phyloP scores from a whole-genome alignment of 2,329 filamentous ascomycete species.

The Nannizziopsis arthrosporioides region DNA sequence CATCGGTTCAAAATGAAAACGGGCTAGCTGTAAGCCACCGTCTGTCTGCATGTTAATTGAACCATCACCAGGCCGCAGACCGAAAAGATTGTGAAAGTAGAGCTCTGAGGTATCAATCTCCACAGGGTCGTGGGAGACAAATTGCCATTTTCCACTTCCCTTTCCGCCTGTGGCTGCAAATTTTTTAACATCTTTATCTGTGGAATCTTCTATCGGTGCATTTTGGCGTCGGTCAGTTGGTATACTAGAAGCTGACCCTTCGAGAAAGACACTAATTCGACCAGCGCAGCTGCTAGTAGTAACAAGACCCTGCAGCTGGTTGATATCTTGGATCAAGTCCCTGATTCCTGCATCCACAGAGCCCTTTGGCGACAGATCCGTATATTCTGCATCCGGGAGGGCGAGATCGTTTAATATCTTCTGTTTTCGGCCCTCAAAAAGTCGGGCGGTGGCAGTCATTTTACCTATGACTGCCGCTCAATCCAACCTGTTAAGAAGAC shows the following conservation, averaged over 20 bases:
- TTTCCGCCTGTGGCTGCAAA: slow-evolving; percentile 65
- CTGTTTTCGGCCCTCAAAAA: slow-evolving; percentile 47
- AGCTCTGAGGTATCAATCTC: slow-evolving; percentile 20
- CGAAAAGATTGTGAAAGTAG: slow-evolving; percentile 32
- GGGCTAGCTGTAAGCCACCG: slow-evolving; percentile 46
- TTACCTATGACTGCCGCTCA: neutral
- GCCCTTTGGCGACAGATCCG: slow-evolving; percentile 79
- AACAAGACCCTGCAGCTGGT: slow-evolving; percentile 60
- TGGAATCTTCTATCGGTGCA: slow-evolving; percentile 11
- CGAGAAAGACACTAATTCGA: slow-evolving; percentile 74
- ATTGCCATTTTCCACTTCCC: slow-evolving; percentile 74
- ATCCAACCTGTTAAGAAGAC: neutral
- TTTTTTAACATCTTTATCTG: slow-evolving; percentile 16
- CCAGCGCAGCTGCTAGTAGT: slow-evolving; percentile 92
- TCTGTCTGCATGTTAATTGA: slow-evolving; percentile 32
- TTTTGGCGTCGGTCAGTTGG: slow-evolving; percentile 15
- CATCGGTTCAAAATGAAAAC: slow-evolving; percentile 93
- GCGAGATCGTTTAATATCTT: slow-evolving; percentile 61
- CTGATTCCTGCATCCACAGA: slow-evolving; percentile 69
- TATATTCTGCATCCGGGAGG: slow-evolving; percentile 58
- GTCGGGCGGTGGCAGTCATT: neutral
- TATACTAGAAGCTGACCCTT: slow-evolving; percentile 45
- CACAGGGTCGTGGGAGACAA: slow-evolving; percentile 71
- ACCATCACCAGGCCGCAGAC: slow-evolving; percentile 29
- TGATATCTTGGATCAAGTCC: slow-evolving; percentile 66